Evolutionary conservation across 768 basidiomycete species (phyloP).

Genomic region (Suillus americanus): DNA sequence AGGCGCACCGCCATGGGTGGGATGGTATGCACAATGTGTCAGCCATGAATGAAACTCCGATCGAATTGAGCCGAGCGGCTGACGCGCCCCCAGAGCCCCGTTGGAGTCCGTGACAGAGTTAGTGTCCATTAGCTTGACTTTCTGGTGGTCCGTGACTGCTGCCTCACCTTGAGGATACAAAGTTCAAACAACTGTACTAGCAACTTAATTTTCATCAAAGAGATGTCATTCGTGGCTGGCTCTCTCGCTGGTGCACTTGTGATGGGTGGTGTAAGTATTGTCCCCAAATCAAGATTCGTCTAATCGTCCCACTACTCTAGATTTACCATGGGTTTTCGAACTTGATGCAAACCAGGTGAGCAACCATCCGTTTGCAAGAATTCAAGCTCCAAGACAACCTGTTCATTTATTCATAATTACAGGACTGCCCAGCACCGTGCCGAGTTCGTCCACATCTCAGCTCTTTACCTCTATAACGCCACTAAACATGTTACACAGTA

Average conservation of each 20-base stretch:
- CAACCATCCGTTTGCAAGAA: conserved; percentile 1
- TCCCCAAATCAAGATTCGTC: neutral
- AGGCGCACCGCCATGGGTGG: no score
- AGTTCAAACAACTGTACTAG: neutral
- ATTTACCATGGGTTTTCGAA: conserved; percentile 74
- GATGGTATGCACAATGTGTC: no score
- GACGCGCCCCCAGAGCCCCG: no score
- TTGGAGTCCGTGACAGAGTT: no score
- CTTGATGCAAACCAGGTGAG: conserved; percentile 57
- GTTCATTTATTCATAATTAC: neutral
- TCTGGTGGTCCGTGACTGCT: no score
- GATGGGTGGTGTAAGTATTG: conserved; percentile 56
- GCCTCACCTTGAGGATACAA: neutral
- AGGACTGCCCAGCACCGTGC: conserved; percentile 55
- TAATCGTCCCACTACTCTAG: conserved; percentile 28
- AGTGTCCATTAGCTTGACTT: no score
- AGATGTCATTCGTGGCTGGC: conserved; percentile 61
- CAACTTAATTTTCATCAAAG: neutral
- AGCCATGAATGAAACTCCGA: no score
- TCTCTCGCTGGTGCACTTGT: conserved; percentile 70
- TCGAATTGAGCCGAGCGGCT: no score
- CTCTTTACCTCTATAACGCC: neutral
- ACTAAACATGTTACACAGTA: conserved; percentile 29
- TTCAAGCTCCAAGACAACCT: conserved; percentile 1
- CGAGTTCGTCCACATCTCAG: conserved; percentile 47